Conservation (phyloP, 2,329 filamentous ascomycete genomes). For the Colletotrichum musicola region DNA sequence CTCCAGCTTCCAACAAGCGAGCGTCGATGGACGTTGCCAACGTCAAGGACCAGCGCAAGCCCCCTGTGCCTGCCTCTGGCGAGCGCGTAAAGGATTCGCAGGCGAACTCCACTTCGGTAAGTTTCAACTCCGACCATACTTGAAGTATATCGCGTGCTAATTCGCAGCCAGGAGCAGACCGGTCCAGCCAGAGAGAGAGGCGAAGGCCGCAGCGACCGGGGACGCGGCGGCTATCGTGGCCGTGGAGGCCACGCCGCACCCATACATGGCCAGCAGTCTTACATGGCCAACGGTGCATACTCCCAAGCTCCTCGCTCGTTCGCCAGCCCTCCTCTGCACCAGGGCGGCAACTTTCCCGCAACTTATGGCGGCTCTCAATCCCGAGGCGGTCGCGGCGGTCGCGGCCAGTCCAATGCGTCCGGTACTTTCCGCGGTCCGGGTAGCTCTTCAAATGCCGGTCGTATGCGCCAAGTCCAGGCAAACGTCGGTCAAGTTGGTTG, state of each 20-base stretch:
- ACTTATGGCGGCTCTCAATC: slow-evolving; percentile 34
- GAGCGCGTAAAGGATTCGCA: slow-evolving; percentile 51
- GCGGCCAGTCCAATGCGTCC: slow-evolving; percentile 32
- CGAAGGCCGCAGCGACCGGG: slow-evolving; percentile 56
- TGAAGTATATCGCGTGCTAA: slow-evolving; percentile 25
- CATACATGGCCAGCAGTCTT: slow-evolving; percentile 51
- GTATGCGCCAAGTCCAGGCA: slow-evolving; percentile 53
- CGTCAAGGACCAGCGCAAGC: slow-evolving; percentile 62
- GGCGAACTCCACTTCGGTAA: slow-evolving; percentile 23
- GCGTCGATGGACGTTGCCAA: slow-evolving; percentile 55
- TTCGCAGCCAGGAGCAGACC: slow-evolving; percentile 43
- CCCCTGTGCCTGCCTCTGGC: slow-evolving; percentile 44
- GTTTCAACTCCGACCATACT: neutral
- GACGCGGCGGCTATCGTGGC: slow-evolving; percentile 59
- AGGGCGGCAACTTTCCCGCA: slow-evolving; percentile 43
- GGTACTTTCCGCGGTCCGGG: slow-evolving; percentile 29
- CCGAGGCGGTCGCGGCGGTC: slow-evolving; percentile 35
- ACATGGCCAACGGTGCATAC: slow-evolving; percentile 49
- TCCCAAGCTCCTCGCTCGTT: slow-evolving; percentile 49
- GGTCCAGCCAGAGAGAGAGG: slow-evolving; percentile 41
- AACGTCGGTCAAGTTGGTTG: slow-evolving; percentile 48
- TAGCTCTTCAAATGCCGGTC: slow-evolving; percentile 41
- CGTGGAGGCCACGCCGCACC: slow-evolving; percentile 57
- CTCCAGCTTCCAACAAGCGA: slow-evolving; percentile 57
- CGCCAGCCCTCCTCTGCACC: slow-evolving; percentile 59